A percentile compares a stretch with the other conserved stretches of the same genome.
These are phyloP conservation scores for Yamadazyma spencermartinsiae DNA, from an alignment of 1,139 yeast species.

Conservation along the genomic window DNA sequence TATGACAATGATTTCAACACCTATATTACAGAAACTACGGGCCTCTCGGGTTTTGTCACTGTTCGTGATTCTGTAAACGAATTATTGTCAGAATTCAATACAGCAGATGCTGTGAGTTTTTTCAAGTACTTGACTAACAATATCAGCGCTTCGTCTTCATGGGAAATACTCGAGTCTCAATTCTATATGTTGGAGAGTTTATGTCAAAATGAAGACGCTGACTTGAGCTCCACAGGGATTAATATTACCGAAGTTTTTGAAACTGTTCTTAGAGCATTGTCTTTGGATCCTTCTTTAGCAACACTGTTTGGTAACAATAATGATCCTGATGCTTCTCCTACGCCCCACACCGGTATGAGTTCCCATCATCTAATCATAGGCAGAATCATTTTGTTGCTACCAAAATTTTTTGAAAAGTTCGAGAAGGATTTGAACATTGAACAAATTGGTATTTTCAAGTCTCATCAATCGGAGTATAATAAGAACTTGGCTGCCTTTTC, in stretches of 20 bases:
- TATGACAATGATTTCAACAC: slow-evolving; percentile 58
- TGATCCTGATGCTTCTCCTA: not conserved
- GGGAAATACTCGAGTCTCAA: slow-evolving; percentile 39
- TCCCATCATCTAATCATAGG: slow-evolving; percentile 38
- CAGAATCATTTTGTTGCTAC: slow-evolving; percentile 51
- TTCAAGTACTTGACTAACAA: slow-evolving; percentile 23
- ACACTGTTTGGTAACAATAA: not conserved
- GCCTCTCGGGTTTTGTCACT: slow-evolving; percentile 49
- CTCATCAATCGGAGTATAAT: slow-evolving; percentile 30
- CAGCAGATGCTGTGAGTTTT: slow-evolving; percentile 30
- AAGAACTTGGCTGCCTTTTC: slow-evolving; percentile 9
- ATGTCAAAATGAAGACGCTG: slow-evolving; percentile 46
- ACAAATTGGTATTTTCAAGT: slow-evolving; percentile 37
- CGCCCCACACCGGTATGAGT: slow-evolving; percentile 9
- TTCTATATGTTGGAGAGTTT: slow-evolving; percentile 42
- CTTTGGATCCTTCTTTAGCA: slow-evolving; percentile 5
- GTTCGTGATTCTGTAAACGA: slow-evolving; percentile 59
- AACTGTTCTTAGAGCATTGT: slow-evolving; percentile 21
- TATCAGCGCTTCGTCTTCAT: slow-evolving; percentile 15
- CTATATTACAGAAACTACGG: slow-evolving; percentile 73
- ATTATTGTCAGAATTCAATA: slow-evolving; percentile 45
- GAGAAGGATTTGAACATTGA: slow-evolving; percentile 32
- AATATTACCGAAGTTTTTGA: slow-evolving; percentile 24
- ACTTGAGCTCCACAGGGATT: slow-evolving; percentile 15
- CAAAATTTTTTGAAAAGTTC: slow-evolving; percentile 58